phyloP scores from a whole-genome alignment of 108 stramenopile species.

The Nannochloropsis gaditana region DNA sequence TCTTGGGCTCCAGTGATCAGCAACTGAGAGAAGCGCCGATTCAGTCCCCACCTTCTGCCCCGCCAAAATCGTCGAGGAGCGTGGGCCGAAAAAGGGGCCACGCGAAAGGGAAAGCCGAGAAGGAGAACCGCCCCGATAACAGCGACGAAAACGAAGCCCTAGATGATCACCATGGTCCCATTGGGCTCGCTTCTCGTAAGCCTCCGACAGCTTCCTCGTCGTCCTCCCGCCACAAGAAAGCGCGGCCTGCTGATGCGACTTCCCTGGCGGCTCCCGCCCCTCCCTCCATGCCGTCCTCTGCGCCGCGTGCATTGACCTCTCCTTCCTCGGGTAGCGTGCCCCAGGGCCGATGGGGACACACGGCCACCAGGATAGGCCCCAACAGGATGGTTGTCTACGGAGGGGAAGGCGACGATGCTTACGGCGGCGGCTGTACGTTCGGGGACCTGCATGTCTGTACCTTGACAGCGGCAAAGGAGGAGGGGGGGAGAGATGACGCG shows the following conservation, averaged over 20 bases:
- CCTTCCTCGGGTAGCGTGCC: neutral
- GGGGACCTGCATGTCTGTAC: conserved; percentile 24
- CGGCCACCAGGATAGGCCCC: conserved; percentile 36
- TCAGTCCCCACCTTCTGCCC: neutral
- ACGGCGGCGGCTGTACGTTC: neutral
- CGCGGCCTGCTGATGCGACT: neutral
- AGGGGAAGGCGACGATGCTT: conserved; percentile 43
- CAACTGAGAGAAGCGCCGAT: neutral
- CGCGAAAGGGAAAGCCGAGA: neutral
- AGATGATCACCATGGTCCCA: conserved; percentile 21
- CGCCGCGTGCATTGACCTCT: neutral
- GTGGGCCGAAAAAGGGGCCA: neutral
- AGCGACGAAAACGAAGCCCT: conserved; percentile 28
- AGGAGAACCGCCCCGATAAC: neutral
- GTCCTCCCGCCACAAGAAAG: neutral
- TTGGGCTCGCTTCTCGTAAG: neutral
- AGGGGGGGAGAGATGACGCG: neutral
- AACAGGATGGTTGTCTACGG: conserved; percentile 39
- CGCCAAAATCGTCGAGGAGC: conserved; percentile 23
- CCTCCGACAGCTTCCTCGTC: neutral
- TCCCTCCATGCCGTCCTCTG: neutral
- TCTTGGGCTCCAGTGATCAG: too few species aligned
- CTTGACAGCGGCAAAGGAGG: neutral
- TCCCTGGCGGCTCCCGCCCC: neutral
- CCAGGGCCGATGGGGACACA: conserved; percentile 46